Conservation (phyloP, 2,329 filamentous ascomycete genomes). For the Colletotrichum sp. region DNA sequence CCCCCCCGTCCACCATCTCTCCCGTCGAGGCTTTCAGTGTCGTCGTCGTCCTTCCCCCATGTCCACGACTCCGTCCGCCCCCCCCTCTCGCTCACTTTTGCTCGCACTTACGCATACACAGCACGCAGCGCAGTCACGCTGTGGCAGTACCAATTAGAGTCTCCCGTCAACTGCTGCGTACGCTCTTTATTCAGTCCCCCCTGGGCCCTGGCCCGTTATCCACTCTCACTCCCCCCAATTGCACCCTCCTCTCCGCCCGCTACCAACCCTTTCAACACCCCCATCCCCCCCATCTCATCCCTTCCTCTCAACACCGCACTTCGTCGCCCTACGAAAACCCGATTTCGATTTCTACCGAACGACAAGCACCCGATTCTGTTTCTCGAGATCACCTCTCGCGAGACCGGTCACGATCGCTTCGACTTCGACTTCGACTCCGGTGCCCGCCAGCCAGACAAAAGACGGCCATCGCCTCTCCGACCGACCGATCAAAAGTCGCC, state of each 20-base stretch:
- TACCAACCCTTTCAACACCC: constrained; percentile 23
- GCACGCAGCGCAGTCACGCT: not conserved
- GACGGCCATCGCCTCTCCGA: not conserved
- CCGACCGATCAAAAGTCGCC: not conserved
- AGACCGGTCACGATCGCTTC: constrained; percentile 1
- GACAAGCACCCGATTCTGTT: not conserved
- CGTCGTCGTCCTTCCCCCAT: not conserved
- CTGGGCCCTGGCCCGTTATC: not conserved
- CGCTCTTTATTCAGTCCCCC: constrained; percentile 12
- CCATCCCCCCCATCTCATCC: constrained; percentile 20
- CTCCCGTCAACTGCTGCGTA: not conserved
- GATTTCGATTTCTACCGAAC: constrained; percentile 17
- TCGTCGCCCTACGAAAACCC: constrained; percentile 7
- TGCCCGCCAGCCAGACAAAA: not conserved
- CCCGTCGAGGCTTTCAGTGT: not conserved
- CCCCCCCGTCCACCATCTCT: not conserved
- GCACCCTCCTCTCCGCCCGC: constrained; percentile 21
- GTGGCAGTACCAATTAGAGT: not conserved
- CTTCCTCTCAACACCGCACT: constrained; percentile 15
- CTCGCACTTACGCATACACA: constrained; percentile 1
- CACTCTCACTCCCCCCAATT: not conserved
- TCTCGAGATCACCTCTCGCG: not conserved
- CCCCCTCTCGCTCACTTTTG: not conserved
- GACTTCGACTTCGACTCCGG: not conserved
- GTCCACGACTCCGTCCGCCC: not conserved